These are phyloP conservation scores for Cercophora newfieldiana DNA, from an alignment of 495 filamentous ascomycete genomes.

Conservation along the genomic window DNA sequence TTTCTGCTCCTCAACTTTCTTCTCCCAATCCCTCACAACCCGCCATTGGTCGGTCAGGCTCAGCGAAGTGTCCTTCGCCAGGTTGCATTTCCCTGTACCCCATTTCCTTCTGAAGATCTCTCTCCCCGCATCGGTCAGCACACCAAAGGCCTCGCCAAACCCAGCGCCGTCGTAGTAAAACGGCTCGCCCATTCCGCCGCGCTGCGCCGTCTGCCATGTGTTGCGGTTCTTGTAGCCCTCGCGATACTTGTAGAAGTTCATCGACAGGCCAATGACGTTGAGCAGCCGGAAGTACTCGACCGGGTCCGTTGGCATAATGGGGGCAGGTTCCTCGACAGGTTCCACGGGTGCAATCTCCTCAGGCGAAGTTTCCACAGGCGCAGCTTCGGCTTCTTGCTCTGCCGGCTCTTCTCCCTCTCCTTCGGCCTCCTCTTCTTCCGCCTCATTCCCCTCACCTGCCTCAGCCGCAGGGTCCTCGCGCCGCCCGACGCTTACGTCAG, in stretches of 20 bases:
- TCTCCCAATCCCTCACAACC: conserved; percentile 44
- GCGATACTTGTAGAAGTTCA: conserved; percentile 45
- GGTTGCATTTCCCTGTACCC: conserved; percentile 55
- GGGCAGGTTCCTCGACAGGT: neutral
- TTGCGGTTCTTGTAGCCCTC: conserved; percentile 48
- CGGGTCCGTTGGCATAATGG: conserved; percentile 24
- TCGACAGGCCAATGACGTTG: conserved; percentile 28
- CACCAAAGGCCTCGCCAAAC: conserved; percentile 51
- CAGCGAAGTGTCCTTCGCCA: conserved; percentile 40
- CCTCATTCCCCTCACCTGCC: neutral
- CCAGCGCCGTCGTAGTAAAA: conserved; percentile 57
- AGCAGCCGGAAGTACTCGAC: conserved; percentile 35
- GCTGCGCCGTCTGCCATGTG: conserved; percentile 59
- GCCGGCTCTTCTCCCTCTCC: neutral
- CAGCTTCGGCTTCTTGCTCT: too few species aligned
- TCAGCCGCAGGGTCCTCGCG: neutral
- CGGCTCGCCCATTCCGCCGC: conserved; percentile 60
- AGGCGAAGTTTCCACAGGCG: too few species aligned
- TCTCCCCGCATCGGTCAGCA: conserved; percentile 55
- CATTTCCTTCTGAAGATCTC: conserved; percentile 57
- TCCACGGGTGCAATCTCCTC: neutral
- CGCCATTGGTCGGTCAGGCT: conserved; percentile 53
- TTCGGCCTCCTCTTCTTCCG: neutral
- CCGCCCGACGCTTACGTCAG: neutral
- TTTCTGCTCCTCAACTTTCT: neutral